Evolutionary conservation across 805 yeast genomes (phyloP).

Genomic region (Wickerhamomyces chambardii): DNA sequence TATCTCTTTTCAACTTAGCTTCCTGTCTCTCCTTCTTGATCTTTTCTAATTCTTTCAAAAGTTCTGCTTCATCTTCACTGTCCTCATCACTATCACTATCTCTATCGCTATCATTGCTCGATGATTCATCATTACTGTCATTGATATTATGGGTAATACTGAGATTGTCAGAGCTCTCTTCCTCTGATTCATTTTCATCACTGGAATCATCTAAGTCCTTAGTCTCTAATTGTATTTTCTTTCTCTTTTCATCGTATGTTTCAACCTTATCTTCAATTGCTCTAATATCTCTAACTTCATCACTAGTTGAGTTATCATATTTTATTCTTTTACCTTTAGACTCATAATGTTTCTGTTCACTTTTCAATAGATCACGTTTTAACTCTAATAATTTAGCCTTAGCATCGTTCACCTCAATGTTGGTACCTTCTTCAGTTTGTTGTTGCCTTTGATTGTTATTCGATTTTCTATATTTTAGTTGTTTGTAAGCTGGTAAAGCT

Average conservation of each 20-base stretch:
- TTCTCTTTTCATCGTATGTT: constrained; percentile 8
- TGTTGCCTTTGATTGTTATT: too few species aligned
- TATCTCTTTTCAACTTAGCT: constrained; percentile 16
- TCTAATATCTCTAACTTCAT: too few species aligned
- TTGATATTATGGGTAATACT: constrained; percentile 24
- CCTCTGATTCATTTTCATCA: constrained; percentile 18
- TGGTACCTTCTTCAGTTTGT: not conserved
- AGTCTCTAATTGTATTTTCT: constrained; percentile 4
- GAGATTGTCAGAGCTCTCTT: constrained; percentile 4
- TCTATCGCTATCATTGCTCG: constrained; percentile 22
- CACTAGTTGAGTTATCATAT: not conserved
- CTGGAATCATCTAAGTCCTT: constrained; percentile 5
- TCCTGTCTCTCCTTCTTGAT: constrained; percentile 25
- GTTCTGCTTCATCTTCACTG: constrained; percentile 35
- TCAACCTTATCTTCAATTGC: too few species aligned
- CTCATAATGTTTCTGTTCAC: constrained; percentile 11
- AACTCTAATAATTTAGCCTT: constrained; percentile 11
- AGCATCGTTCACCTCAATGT: constrained; percentile 2
- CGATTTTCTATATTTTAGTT: constrained; percentile 35
- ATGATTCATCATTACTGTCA: constrained; percentile 29
- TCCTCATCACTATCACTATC: constrained; percentile 26
- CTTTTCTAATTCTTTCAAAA: constrained; percentile 28
- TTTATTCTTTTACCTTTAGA: not conserved
- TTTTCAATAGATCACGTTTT: constrained; percentile 8
- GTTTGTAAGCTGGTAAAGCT: constrained; percentile 43